Conservation (phyloP, 2,329 filamentous ascomycete species). For the Lasiodiplodia gonubiensis region DNA sequence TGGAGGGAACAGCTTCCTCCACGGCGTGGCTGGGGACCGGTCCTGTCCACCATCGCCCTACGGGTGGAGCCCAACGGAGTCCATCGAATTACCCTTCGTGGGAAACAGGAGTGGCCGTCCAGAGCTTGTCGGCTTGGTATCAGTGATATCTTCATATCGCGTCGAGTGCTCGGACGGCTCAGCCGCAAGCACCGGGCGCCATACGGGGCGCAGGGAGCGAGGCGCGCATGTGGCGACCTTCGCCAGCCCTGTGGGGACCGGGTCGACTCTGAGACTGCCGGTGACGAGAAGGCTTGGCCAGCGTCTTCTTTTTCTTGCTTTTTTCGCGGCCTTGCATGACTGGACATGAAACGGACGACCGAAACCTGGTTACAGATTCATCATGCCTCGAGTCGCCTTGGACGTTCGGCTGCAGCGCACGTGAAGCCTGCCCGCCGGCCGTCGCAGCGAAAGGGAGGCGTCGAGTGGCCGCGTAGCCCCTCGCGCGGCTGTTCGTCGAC, state of each 20-base stretch:
- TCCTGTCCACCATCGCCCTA: constrained; percentile 5
- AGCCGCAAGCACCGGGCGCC: constrained; percentile 14
- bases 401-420: not conserved
- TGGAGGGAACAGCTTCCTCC: constrained; percentile 1
- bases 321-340: constrained; percentile 22
- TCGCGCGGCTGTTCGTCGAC: constrained; percentile 9
- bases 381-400: constrained; percentile 4
- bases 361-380: constrained; percentile 27
- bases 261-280: constrained; percentile 22
- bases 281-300: constrained; percentile 24
- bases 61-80: constrained; percentile 19
- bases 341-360: constrained; percentile 24
- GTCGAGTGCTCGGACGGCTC: constrained; percentile 15
- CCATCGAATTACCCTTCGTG: constrained; percentile 20
- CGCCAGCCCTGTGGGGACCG: constrained; percentile 22
- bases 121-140: constrained; percentile 7
- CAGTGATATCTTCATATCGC: constrained; percentile 15
- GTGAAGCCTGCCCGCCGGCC: not conserved
- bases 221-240: constrained; percentile 15
- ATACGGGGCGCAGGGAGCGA: constrained; percentile 23
- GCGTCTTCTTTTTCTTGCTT: constrained; percentile 21
- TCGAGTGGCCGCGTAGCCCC: constrained; percentile 22
- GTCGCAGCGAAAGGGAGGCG: constrained; percentile 1
- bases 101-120: constrained; percentile 17
- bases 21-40: constrained; percentile 4